phyloP scores from a whole-genome alignment of 768 basidiomycete genomes.

The Naganishia vaughanmartiniae region DNA sequence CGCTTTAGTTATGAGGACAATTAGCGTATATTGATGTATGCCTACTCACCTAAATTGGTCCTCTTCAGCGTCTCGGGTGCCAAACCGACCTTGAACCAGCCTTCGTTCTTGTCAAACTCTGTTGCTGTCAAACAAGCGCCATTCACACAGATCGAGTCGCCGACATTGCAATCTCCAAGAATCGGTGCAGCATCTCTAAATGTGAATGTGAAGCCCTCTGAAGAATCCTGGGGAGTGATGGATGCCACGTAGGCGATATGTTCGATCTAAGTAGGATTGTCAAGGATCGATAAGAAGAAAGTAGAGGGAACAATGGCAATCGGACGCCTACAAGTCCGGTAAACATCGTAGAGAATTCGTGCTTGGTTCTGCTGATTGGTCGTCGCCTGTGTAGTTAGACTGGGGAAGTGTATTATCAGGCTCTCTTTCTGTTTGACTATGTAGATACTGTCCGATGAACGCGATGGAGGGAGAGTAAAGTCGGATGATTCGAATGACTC shows the following conservation, averaged over 20 bases:
- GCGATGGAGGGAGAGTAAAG: too few species aligned
- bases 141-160: conserved; percentile 68
- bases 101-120: conserved; percentile 64
- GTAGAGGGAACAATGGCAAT: neutral
- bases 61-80: conserved; percentile 90
- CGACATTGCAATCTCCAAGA: conserved; percentile 81
- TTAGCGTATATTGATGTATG: too few species aligned
- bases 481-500: neutral
- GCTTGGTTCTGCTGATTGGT: neutral
- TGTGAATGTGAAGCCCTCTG: conserved; percentile 73
- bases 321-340: conserved; percentile 12
- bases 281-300: neutral
- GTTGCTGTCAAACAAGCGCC: conserved; percentile 89
- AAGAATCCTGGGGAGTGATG: conserved; percentile 56
- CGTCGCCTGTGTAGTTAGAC: neutral
- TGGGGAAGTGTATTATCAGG: too few species aligned
- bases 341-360: conserved; percentile 1
- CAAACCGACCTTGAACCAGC: conserved; percentile 89
- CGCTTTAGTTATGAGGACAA: neutral
- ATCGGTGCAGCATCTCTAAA: conserved; percentile 70
- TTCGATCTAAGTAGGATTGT: conserved; percentile 66
- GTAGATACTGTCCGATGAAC: too few species aligned
- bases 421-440: too few species aligned
- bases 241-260: conserved; percentile 73
- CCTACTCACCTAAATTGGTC: conserved; percentile 76